Base-by-base conservation (phyloP, 441 rosid genomes). In the Arabidopsis lyrata region DNA sequence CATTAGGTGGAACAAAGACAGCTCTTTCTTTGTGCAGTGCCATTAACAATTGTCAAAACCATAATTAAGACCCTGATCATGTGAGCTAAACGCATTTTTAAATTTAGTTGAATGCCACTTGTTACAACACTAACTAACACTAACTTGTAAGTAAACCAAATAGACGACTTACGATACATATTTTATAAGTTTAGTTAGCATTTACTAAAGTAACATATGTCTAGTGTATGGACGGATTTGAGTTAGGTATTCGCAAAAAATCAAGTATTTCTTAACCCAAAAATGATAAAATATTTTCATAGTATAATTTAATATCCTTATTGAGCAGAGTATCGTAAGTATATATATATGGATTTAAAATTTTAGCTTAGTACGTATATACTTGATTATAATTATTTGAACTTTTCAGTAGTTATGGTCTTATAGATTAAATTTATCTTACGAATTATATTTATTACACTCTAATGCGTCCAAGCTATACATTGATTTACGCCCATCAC, bases 1-100 rank as follows among this genome's bases (percentile, higher is more conserved):
- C 60, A 63, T 69, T 47, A 38, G 57, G 57, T 70, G 63, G 68
- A 77, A 65, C 63, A 71, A 50, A 65, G 49, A 64, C 63, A 77
- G 50, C 52, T 38, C 22, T 63, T 77, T 54, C 15, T 64, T 57
- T 70, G 72, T 70, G 41, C 62, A 41, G 32, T 63, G 15, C 49
- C 76, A 63, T 63, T 76, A 48, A 76, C 56, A 57, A 56, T 63
- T 47, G 63, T 39, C 67, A 8, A 71, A 58, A 8, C 32, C 67
- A 56, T 56, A 15, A 56, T 49, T 63, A 56, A 77, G 45, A 38
- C 9, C 15, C 10, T 63, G 61, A 70, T 70, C 44, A 64, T 77
- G 72, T 64, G 59, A 63, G 60, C 56, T 70, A 63, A 63, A 36
- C 66, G 16, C 60, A 64, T 31, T 63, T 31, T 13, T 5, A 38